A percentile compares a stretch with the other conserved stretches of the same genome.
Evolutionary conservation across 257 asterid genomes (phyloP).

Genomic region (Scutellaria barbata): DNA sequence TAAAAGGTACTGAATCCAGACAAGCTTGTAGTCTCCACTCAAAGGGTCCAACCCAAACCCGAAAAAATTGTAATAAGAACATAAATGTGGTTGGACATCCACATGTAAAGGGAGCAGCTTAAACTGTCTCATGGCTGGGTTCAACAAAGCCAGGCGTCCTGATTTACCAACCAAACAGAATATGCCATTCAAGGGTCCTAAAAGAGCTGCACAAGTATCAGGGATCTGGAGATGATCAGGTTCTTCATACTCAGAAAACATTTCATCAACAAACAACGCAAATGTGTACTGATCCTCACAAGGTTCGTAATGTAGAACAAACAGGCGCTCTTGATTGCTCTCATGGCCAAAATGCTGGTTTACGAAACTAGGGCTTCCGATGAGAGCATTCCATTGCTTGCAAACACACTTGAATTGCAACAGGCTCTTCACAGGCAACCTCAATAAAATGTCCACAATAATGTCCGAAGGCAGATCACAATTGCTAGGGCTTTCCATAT

Average conservation of each 20-base stretch:
- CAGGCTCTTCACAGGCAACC: conserved; percentile 46
- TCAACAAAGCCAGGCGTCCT: conserved; percentile 40
- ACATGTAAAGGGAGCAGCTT: conserved; percentile 44
- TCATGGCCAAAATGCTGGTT: conserved; percentile 36
- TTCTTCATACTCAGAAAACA: conserved; percentile 28
- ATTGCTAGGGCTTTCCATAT: conserved; percentile 19
- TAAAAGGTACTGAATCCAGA: conserved; percentile 40
- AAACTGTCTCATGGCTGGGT: conserved; percentile 50
- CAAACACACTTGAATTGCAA: conserved; percentile 43
- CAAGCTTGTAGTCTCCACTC: conserved; percentile 44
- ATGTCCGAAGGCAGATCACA: conserved; percentile 39
- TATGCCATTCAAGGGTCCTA: conserved; percentile 54
- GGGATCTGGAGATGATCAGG: conserved; percentile 42
- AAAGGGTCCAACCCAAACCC: conserved; percentile 52
- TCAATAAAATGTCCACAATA: conserved; percentile 35
- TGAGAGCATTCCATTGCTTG: conserved; percentile 47
- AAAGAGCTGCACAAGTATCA: conserved; percentile 25
- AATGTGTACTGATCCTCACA: conserved; percentile 2
- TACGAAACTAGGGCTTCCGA: conserved; percentile 37
- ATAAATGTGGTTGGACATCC: conserved; percentile 19
- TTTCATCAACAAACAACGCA: conserved; percentile 37
- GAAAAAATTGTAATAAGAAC: conserved; percentile 26
- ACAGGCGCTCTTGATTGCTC: conserved; percentile 39
- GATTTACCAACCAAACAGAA: conserved; percentile 33
- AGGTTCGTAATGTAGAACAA: conserved; percentile 41